Base-by-base conservation (phyloP, 225 moss, liverwort and hornwort species). In the Asterella californica region DNA sequence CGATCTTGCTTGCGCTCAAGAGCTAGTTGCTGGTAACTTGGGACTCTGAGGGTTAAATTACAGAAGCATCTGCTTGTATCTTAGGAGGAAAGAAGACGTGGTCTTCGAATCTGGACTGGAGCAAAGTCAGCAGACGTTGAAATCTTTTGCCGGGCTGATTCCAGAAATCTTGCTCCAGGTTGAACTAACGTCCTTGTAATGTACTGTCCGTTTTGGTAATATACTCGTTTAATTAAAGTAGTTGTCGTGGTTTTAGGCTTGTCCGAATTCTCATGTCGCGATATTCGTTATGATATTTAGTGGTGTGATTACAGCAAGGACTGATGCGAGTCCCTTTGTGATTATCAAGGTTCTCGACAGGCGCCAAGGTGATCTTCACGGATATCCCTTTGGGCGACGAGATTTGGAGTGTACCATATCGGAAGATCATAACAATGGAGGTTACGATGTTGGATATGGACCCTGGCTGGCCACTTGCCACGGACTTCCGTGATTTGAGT, bases 1-100 rank as follows among this genome's bases (percentile, higher is more conserved):
- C 12, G 76, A 76, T 76, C 76, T 76, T 60, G 76, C 60, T 76
- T 76, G 24, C 76, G 76, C 76, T 36, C 74, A 30, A 30, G 74
- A 74, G 74, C 74, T 74, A 74, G 30, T 29, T 50, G 74, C 52
- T 33, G 52, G 74, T 74, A 74, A 74, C 74, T 53, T 29, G 74
- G 74, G 29, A 32, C 32, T n/a, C 52, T 32, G 74, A 52, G 52
- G 27, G 74, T 49, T 74, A 74, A 74, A 29, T 74, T 74, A 74
- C 17, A 19, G 30, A 74, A 30, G 53, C 50, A 74, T 74, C 53
- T 74, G 74, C 74, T 72, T 50, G 52, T 34, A 74, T 74, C 74
- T n/a, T 52, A 74, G 52, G 74, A 74, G 50, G 32, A 54, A 36
- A 33, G 74, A 54, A 53, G 50, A 74, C 50, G 19, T 74, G 30